Evolutionary conservation across 2,329 filamentous ascomycete genomes (phyloP), one percentile per base, ranked within the genome.

Genomic region (Podosphaera fusca): DNA sequence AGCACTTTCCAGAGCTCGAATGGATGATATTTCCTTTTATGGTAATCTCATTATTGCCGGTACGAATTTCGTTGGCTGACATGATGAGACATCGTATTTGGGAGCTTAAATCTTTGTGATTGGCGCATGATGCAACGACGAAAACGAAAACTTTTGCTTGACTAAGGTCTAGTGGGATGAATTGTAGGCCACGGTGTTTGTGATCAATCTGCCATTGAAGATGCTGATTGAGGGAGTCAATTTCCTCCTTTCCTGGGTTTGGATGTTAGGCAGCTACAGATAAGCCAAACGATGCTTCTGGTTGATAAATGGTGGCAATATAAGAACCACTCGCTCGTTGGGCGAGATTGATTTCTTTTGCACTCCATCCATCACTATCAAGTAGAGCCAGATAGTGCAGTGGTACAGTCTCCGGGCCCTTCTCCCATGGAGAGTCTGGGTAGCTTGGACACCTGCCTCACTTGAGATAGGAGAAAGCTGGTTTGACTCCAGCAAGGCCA

Each of bases 221-320:
- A 9, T 21, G 38, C 34, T 47, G 46, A 34, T 56, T 56, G 31
- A 56, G 54, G 33, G 40, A 6, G 10, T 40, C 31, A 12, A 56
- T 34, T 7, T 56, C 54, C 7, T 46, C 36, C 31, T 45, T 34
- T 29, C 31, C 30, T 8, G 54, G 54, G 30, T 56, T 46, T 42
- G 14, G 38, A 29, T 42, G 9, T 47, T 56, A 31, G n/a, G 57
- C 33, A 55, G 55, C 55, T 34, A 57, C 49, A 1, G 55, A 60
- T 4, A 59, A 40, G 31, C 56, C 33, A 49, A 55, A 59, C 33
- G 52, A n/a, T 38, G 53, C 45, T 30, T 59, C 50, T 35, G 40
- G 59, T 49, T 58, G 46, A 29, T 12, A 57, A 30, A 58, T 35
- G 12, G 47, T 40, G n/a, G 36, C 50, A 31, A 53, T 30, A 33